Evolutionary conservation across 148 eudicot species (phyloP).

Genomic region (Fallopia convolvulus): DNA sequence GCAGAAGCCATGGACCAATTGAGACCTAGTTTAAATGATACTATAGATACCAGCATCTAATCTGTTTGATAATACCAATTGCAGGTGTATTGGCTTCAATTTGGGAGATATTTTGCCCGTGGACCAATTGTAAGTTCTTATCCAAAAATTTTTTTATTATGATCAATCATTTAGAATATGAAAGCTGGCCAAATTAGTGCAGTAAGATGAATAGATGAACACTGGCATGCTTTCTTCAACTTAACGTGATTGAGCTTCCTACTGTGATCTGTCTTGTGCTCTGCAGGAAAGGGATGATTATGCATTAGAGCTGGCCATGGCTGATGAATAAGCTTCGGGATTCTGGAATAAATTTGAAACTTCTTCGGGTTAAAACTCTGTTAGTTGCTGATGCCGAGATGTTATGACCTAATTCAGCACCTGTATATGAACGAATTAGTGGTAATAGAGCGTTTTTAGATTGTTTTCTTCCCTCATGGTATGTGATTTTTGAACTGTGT

Average conservation of each 20-base stretch:
- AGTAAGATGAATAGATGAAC: background rate
- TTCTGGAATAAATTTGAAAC: background rate
- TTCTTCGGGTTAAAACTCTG: background rate
- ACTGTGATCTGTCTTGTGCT: background rate
- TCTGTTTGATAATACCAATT: conserved; percentile 3
- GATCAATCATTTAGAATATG: background rate
- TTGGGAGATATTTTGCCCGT: conserved; percentile 96
- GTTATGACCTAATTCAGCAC: background rate
- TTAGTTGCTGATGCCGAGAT: background rate
- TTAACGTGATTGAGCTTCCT: background rate
- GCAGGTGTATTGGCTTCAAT: conserved; percentile 98
- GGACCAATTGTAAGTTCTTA: conserved; percentile 84
- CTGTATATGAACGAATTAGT: background rate
- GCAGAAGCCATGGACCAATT: background rate
- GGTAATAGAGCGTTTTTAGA: conserved; percentile 8
- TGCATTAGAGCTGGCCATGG: conserved; percentile 93
- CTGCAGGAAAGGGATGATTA: conserved; percentile 89
- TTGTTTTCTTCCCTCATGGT: background rate
- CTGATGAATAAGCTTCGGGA: conserved; percentile 48
- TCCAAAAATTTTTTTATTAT: background rate
- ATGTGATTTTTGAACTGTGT: background rate
- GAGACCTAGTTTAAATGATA: background rate
- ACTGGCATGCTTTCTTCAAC: no score
- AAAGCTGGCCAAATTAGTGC: background rate
- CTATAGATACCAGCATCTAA: background rate